A percentile compares a stretch with the other conserved stretches of the same genome.
Evolutionary conservation across 768 basidiomycete species (phyloP).

Genomic region (Mycena rosella): DNA sequence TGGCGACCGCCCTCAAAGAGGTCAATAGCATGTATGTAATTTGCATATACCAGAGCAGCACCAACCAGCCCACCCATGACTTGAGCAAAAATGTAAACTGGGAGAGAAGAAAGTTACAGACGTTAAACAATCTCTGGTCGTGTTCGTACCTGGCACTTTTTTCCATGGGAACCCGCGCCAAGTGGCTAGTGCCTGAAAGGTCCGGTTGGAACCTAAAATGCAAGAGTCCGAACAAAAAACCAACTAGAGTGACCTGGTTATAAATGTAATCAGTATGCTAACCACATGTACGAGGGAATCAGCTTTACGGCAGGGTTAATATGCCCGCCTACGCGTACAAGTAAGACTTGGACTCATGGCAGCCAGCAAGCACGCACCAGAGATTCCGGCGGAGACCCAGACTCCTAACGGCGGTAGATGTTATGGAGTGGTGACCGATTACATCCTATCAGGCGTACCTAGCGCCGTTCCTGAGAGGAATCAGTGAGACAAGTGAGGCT

Average conservation of each 20-base stretch:
- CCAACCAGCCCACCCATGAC: slow-evolving; percentile 72
- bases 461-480: slow-evolving; percentile 46
- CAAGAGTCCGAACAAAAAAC: slow-evolving; percentile 22
- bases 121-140: background rate
- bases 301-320: slow-evolving; percentile 37
- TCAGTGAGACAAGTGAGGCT: background rate
- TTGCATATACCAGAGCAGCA: slow-evolving; percentile 67
- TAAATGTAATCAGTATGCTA: slow-evolving; percentile 28
- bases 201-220: slow-evolving; percentile 12
- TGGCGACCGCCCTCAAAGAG: slow-evolving; percentile 55
- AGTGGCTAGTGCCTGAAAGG: slow-evolving; percentile 53
- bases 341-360: background rate
- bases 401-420: slow-evolving; percentile 33
- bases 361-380: slow-evolving; percentile 19
- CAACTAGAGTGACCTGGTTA: slow-evolving; percentile 40
- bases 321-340: slow-evolving; percentile 46
- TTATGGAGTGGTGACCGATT: too few species aligned
- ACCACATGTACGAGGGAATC: slow-evolving; percentile 24
- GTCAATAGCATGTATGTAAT: slow-evolving; percentile 78
- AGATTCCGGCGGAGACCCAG: slow-evolving; percentile 55
- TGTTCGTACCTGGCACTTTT: slow-evolving; percentile 59
- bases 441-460: slow-evolving; percentile 30
- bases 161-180: slow-evolving; percentile 69
- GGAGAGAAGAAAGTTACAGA: background rate
- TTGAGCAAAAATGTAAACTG: slow-evolving; percentile 65